phyloP scores from a whole-genome alignment of 2,329 filamentous ascomycete genomes.

The Stylonectria norvegica region DNA sequence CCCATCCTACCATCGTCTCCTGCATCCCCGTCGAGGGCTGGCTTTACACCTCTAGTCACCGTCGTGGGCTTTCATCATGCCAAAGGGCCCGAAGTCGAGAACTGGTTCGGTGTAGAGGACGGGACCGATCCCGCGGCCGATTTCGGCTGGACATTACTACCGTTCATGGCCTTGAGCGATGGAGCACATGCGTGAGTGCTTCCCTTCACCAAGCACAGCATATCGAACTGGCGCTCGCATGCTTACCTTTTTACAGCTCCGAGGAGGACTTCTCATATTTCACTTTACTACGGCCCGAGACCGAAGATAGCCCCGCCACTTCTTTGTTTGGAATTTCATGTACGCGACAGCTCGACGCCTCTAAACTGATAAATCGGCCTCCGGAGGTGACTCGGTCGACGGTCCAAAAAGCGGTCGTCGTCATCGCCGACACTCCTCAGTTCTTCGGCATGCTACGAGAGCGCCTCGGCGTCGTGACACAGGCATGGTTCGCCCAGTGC shows the following conservation, averaged over 20 bases:
- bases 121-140: constrained; percentile 74
- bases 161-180: constrained; percentile 96
- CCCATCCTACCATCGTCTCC: constrained; percentile 32
- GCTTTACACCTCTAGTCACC: constrained; percentile 67
- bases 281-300: constrained; percentile 70
- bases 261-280: constrained; percentile 99
- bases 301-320: constrained; percentile 55
- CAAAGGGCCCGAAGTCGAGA: constrained; percentile 86
- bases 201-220: neutral
- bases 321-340: constrained; percentile 96
- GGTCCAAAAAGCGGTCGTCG: constrained; percentile 96
- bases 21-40: constrained; percentile 29
- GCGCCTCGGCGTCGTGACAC: constrained; percentile 83
- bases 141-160: constrained; percentile 86
- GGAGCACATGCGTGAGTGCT: constrained; percentile 81
- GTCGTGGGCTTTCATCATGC: constrained; percentile 85
- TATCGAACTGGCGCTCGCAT: too few species aligned
- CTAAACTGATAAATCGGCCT: constrained; percentile 71
- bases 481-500: constrained; percentile 92
- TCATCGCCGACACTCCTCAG: constrained; percentile 87
- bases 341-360: constrained; percentile 83
- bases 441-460: constrained; percentile 88
- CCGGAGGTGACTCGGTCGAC: constrained; percentile 94
- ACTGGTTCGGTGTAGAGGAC: constrained; percentile 77
- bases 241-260: constrained; percentile 54